Percentiles rank a stretch among this genome's conserved stretches.
Conservation (phyloP, 2,329 filamentous ascomycete genomes). For the Clonostachys byssicola region DNA sequence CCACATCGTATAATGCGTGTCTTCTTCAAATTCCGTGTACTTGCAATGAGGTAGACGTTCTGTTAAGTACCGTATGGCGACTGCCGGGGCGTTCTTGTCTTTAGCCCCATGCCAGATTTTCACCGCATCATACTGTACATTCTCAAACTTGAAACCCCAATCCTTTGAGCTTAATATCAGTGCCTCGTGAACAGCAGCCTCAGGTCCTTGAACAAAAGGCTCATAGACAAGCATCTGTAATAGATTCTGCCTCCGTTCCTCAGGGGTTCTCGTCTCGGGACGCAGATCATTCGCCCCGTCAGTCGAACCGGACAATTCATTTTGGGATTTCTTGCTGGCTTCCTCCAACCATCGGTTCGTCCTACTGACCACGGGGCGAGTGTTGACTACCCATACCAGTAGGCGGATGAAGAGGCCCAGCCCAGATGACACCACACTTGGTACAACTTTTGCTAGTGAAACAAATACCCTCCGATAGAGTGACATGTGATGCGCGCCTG, state of each 20-base stretch:
- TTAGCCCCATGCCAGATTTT: slow-evolving; percentile 24
- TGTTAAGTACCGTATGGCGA: slow-evolving; percentile 27
- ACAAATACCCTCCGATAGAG: slow-evolving; percentile 9
- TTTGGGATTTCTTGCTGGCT: not conserved
- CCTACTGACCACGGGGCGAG: slow-evolving; percentile 6
- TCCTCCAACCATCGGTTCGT: slow-evolving; percentile 7
- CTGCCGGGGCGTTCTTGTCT: slow-evolving; percentile 22
- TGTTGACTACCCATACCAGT: no score
- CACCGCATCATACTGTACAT: slow-evolving; percentile 15
- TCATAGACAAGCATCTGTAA: slow-evolving; percentile 20
- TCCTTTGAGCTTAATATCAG: slow-evolving; percentile 15
- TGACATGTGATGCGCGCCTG: slow-evolving; percentile 20
- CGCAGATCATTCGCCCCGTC: not conserved
- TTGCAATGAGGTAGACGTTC: slow-evolving; percentile 22
- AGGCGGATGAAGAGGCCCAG: slow-evolving; percentile 8
- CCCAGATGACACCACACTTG: slow-evolving; percentile 2
- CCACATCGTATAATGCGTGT: not conserved
- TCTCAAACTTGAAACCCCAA: slow-evolving; percentile 22
- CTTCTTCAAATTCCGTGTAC: slow-evolving; percentile 24
- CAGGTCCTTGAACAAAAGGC: slow-evolving; percentile 18
- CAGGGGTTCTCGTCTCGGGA: not conserved
- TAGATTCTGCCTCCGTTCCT: slow-evolving; percentile 13
- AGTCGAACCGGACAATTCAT: not conserved
- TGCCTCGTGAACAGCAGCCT: slow-evolving; percentile 17
- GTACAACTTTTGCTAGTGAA: slow-evolving; percentile 12